These are phyloP conservation scores for Ustilaginoidea virens DNA, from an alignment of 2,329 filamentous ascomycete genomes.

Conservation along the genomic window DNA sequence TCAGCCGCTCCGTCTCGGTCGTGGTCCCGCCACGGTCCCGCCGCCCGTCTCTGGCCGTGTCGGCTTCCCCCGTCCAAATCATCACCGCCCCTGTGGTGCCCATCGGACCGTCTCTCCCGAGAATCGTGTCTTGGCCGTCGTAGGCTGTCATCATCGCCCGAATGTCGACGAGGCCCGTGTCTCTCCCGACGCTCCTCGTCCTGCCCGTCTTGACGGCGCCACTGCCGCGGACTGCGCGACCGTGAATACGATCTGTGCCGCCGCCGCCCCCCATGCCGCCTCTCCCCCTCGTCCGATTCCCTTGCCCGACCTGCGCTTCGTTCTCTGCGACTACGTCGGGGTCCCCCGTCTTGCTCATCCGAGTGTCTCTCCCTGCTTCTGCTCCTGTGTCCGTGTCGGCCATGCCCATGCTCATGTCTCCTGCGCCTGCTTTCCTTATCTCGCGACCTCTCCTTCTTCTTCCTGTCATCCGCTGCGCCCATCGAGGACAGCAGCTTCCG, in stretches of 20 bases:
- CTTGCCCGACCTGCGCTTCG: slow-evolving; percentile 5
- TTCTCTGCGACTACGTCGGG: slow-evolving; percentile 12
- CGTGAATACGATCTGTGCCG: slow-evolving; percentile 30
- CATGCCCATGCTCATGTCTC: no score
- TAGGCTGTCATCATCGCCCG: slow-evolving; percentile 9
- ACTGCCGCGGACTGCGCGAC: slow-evolving; percentile 27
- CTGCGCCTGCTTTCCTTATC: slow-evolving; percentile 15
- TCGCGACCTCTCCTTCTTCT: slow-evolving; percentile 23
- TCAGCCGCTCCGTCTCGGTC: slow-evolving; percentile 32
- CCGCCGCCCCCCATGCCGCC: slow-evolving; percentile 14
- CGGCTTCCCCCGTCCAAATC: not conserved
- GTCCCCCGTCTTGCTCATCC: slow-evolving; percentile 1
- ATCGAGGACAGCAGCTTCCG: slow-evolving; percentile 51
- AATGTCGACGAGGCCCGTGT: slow-evolving; percentile 11
- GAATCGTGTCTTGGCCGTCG: slow-evolving; percentile 3
- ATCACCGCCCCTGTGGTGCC: not conserved
- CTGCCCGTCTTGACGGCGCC: slow-evolving; percentile 12
- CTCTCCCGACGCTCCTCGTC: slow-evolving; percentile 3
- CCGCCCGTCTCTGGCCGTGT: not conserved
- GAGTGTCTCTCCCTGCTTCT: slow-evolving; percentile 5
- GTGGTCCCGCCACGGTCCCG: not conserved
- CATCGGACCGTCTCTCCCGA: not conserved
- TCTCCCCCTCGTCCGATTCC: slow-evolving; percentile 1
- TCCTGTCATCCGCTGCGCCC: slow-evolving; percentile 35
- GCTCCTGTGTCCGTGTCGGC: slow-evolving; percentile 4